Base-by-base conservation (phyloP, 495 filamentous ascomycete species). In the Xylaria curta region DNA sequence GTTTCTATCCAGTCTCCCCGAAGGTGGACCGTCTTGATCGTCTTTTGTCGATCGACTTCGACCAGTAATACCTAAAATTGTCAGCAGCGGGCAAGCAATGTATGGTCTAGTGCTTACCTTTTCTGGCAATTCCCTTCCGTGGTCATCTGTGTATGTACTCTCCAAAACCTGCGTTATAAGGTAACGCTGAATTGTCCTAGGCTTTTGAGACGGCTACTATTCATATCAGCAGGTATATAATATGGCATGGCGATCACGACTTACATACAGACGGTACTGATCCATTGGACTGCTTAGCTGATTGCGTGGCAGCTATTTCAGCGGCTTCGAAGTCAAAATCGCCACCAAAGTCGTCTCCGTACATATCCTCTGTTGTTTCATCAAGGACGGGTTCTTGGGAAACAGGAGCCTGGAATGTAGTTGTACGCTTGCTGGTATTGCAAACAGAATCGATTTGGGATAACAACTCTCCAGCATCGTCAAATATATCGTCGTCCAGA, bases 1-100 rank as follows among this genome's bases (percentile, higher is more conserved):
- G 92, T 97, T 36, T 94, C 92, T 71, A 86, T 73, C 96, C 96
- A 99, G 44, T 91, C 91, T 56, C 92, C 93, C 63, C 96, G 90
- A 60, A 99, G 88, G 69, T 91, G 86, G 44, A 99, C 88, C 12
- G 85, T 89, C 75, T 88, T 93, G 56, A 85, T 85, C 3, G 80
- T 76, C 69, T 90, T 89, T 15, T 87, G 89, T 59, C 86, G 88
- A 74, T 97, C 93, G 53, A 91, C 89, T 80, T 92, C 87, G 54
- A 97, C 92, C 13, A 90, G 77, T 9, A 98, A 81, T 42, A 97
- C 85, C 93, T 97, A 71, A 33, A 53, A 61, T 15, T 56, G 62
- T 79, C 51, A 80, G 73, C 19, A 51, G 71, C 68, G 64, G 58
- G 19, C 68, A 2, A 15, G 31, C 13, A n/a, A 69, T 26, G 13